Conservation (phyloP, 331 rosid genomes). For the Saraca asoca region DNA sequence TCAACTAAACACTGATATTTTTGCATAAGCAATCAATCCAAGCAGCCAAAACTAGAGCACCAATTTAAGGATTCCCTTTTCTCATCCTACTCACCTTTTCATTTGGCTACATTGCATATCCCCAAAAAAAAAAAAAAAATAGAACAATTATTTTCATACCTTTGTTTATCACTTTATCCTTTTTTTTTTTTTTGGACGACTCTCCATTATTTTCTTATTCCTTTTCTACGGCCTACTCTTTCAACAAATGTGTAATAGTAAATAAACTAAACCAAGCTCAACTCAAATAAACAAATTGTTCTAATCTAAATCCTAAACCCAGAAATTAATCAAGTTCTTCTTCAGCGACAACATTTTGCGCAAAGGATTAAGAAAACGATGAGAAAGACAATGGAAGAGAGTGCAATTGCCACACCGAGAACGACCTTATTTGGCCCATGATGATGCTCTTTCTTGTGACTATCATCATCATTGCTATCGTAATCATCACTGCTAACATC, state of each 20-base stretch:
- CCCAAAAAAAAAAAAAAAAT: constrained; percentile 16
- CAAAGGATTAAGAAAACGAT: constrained; percentile 71
- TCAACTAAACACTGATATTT: constrained; percentile 3
- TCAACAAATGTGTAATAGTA: constrained; percentile 31
- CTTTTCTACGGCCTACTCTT: background rate
- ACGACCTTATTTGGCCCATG: constrained; percentile 91
- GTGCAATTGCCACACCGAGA: constrained; percentile 91
- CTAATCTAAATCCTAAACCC: constrained; percentile 48
- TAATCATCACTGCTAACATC: constrained; percentile 64
- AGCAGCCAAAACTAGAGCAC: constrained; percentile 32
- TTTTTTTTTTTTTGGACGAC: constrained; percentile 2
- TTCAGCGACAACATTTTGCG: constrained; percentile 80
- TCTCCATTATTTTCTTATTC: constrained; percentile 27
- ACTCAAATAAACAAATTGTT: constrained; percentile 40
- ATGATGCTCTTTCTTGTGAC: constrained; percentile 54
- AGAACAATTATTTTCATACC: constrained; percentile 3
- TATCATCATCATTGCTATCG: constrained; percentile 51
- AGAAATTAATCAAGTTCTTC: constrained; percentile 16
- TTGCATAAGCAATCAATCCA: constrained; percentile 36
- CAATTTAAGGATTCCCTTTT: constrained; percentile 33
- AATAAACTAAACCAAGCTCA: constrained; percentile 46
- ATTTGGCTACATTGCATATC: constrained; percentile 1
- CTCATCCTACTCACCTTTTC: constrained; percentile 9
- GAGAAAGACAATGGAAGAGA: constrained; percentile 88
- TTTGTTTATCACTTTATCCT: no score